Evolutionary conservation across 2,329 filamentous ascomycete species (phyloP).

Genomic region (Rutstroemia sp.): DNA sequence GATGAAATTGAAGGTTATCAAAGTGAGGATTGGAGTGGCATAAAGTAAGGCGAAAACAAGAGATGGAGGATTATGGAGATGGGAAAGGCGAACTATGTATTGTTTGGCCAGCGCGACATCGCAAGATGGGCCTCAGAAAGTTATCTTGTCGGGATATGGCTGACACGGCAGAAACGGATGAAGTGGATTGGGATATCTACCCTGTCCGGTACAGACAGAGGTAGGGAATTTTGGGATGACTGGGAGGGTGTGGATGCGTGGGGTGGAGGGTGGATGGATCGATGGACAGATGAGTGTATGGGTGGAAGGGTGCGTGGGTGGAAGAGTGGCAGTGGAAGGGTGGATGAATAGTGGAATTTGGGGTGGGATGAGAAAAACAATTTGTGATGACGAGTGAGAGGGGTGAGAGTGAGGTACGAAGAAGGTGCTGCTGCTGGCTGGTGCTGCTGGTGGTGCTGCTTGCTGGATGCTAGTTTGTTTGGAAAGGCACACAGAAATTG

Average conservation of each 20-base stretch:
- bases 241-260: neutral
- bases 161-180: slow-evolving; percentile 11
- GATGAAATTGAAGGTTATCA: slow-evolving; percentile 12
- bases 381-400: no score
- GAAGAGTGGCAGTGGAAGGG: no score
- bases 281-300: no score
- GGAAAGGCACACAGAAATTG: no score
- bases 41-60: slow-evolving; percentile 23
- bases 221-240: neutral
- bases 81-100: slow-evolving; percentile 22
- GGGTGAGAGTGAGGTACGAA: no score
- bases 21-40: slow-evolving; percentile 13
- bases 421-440: no score
- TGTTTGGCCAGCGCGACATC: slow-evolving; percentile 13
- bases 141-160: slow-evolving; percentile 6
- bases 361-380: no score
- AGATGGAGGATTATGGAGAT: slow-evolving; percentile 13
- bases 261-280: neutral
- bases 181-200: neutral
- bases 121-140: slow-evolving; percentile 17
- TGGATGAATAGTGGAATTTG: neutral
- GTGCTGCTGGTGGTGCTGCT: no score
- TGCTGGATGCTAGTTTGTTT: no score
- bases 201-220: no score
- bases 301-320: no score